Evolutionary conservation across 2,329 filamentous ascomycete species (phyloP).

Genomic region (Epichloe elymi): DNA sequence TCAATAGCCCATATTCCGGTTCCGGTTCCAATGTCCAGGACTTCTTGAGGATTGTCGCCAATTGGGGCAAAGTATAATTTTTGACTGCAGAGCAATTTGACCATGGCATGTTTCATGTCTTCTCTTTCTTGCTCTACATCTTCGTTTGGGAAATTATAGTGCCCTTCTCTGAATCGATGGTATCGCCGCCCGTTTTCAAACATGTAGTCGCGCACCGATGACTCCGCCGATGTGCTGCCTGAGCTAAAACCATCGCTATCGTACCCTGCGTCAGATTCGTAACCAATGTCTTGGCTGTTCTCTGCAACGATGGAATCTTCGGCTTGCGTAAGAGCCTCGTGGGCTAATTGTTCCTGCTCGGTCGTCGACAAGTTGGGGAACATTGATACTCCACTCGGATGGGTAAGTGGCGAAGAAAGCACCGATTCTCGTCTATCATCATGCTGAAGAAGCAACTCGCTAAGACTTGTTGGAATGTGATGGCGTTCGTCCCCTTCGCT

Average conservation of each 20-base stretch:
- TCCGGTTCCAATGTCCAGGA: conserved; percentile 46
- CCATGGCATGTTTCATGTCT: conserved; percentile 42
- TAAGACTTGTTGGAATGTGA: neutral
- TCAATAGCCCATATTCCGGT: conserved; percentile 49
- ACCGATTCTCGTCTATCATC: conserved; percentile 10
- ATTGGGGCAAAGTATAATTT: conserved; percentile 40
- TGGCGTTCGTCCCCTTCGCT: neutral
- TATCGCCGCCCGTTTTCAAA: conserved; percentile 47
- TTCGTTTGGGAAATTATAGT: conserved; percentile 47
- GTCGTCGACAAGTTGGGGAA: conserved; percentile 22
- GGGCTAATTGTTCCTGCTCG: conserved; percentile 23
- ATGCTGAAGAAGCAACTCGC: neutral
- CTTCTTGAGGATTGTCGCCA: conserved; percentile 30
- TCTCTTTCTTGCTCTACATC: conserved; percentile 45
- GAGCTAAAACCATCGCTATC: conserved; percentile 23
- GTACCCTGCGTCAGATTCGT: conserved; percentile 23
- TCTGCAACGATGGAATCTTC: conserved; percentile 24
- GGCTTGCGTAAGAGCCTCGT: conserved; percentile 23
- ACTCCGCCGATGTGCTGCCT: conserved; percentile 24
- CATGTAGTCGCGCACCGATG: conserved; percentile 34
- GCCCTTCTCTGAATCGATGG: conserved; percentile 39
- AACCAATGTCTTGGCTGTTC: conserved; percentile 11
- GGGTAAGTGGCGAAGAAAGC: conserved; percentile 19
- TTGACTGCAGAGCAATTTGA: conserved; percentile 33
- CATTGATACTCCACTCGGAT: conserved; percentile 24